These are phyloP conservation scores for Pythium phragmiticola DNA, from an alignment of 352 stramenopile species.

Conservation along the genomic window DNA sequence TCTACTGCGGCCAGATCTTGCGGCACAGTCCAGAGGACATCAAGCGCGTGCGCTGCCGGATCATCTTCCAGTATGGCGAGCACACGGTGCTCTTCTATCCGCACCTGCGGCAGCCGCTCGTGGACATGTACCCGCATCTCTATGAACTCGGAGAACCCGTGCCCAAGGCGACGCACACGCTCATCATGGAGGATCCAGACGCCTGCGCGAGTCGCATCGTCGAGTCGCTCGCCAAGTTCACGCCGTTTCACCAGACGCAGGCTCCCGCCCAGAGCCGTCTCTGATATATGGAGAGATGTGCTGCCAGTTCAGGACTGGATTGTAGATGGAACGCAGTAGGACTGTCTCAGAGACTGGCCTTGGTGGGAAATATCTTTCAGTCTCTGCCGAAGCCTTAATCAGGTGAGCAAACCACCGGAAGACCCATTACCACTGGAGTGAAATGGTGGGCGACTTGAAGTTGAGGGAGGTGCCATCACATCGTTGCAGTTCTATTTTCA, in stretches of 20 bases:
- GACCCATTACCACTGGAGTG: too few species aligned
- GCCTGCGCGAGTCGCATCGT: conserved; percentile 36
- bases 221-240: conserved; percentile 5
- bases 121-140: conserved; percentile 33
- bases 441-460: too few species aligned
- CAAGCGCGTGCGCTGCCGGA: conserved; percentile 33
- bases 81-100: conserved; percentile 45
- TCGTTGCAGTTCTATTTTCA: too few species aligned
- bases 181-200: conserved; percentile 47
- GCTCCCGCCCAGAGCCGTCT: neutral
- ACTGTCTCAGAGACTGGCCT: too few species aligned
- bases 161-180: conserved; percentile 32
- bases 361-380: too few species aligned
- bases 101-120: conserved; percentile 23
- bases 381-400: too few species aligned
- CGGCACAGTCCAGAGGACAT: conserved; percentile 38
- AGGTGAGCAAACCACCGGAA: too few species aligned
- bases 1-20: conserved; percentile 38
- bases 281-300: neutral
- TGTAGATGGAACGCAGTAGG: too few species aligned
- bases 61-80: conserved; percentile 39
- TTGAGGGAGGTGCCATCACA: too few species aligned
- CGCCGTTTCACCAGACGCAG: neutral
- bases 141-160: conserved; percentile 42
- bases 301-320: too few species aligned